A percentile compares a stretch with the other conserved stretches of the same genome.
Evolutionary conservation across 192 early-diverging fungal species (phyloP).

Genomic region (Chytriomyces sp.): DNA sequence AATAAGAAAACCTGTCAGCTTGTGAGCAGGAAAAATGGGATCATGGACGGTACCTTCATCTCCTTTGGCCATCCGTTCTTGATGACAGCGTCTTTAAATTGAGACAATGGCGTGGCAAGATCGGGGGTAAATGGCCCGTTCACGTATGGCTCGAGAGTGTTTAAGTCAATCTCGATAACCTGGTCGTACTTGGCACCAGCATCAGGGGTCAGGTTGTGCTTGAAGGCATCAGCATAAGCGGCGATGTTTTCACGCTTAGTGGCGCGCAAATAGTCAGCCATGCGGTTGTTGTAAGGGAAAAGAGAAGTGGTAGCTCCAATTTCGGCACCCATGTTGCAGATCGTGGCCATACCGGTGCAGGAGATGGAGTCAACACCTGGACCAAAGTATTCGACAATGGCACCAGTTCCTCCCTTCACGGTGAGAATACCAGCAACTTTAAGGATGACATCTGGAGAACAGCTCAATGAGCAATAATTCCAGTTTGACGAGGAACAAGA

Average conservation of each 20-base stretch:
- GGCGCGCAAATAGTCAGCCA: conserved; percentile 88
- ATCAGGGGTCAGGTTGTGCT: conserved; percentile 90
- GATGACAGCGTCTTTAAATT: conserved; percentile 88
- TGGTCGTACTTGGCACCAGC: conserved; percentile 76
- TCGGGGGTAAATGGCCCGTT: conserved; percentile 93
- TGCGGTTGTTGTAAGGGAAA: conserved; percentile 93
- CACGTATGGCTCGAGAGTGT: conserved; percentile 92
- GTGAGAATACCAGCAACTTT: conserved; percentile 99
- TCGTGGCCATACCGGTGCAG: conserved; percentile 98
- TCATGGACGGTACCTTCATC: conserved; percentile 56
- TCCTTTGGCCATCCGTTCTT: conserved; percentile 89
- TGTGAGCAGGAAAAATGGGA: neutral
- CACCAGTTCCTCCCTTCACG: conserved; percentile 96
- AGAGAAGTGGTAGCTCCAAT: conserved; percentile 96
- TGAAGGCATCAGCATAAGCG: conserved; percentile 41
- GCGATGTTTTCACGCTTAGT: conserved; percentile 84
- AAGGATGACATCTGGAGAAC: conserved; percentile 80
- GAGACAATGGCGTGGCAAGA: conserved; percentile 88
- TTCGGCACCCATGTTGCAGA: conserved; percentile 99
- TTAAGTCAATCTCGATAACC: conserved; percentile 92
- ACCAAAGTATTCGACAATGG: conserved; percentile 97
- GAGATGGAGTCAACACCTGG: conserved; percentile 91
- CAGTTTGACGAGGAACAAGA: conserved; percentile 36
- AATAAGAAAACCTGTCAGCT: neutral
- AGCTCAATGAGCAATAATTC: neutral